Evolutionary conservation across 2,329 filamentous ascomycete species (phyloP), one percentile per base, ranked within the genome.

Genomic region (Fusarium palustre): DNA sequence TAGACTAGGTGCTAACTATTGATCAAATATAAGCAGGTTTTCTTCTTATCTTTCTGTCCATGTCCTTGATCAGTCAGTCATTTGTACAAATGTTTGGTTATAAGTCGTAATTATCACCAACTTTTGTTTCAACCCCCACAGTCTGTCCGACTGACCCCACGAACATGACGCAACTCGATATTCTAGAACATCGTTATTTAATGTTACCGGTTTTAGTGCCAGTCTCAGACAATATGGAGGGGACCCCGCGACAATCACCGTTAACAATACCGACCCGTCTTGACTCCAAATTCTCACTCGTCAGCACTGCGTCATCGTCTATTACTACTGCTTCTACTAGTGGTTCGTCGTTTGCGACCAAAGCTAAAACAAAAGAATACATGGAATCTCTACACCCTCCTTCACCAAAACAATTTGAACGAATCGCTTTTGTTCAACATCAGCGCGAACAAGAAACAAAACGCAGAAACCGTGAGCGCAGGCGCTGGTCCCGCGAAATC

Each of bases 301-400:
- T 50, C 45, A 69, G 59, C 56, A 55, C 59, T 54, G 55, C 69
- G 57, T 68, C 71, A 63, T 74, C 63, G 13, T 28, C 47, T 31
- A 20, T 49, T 30, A 28, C 42, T 31, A 43, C 43, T 33, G 30
- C 33, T 28, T 52, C 55, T 46, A 43, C 24, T 39, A 33, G 30
- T 36, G 34, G 42, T 47, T 66, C 63, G 28, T 46, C 30, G 10
- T 66, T 47, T 42, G 34, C 48, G 34, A 69, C 62, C 41, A 56
- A 39, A 39, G 10, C 66, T 50, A 78, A 76, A 57, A 74, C 75
- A 49, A 80, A 81, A 67, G 76, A 81, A 62, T 87, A 87, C 72
- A 79, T 87, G 77, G 84, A 85, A 59, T 83, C 84, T 12, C 77
- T 87, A 13, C 77, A 83, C 22, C 79, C 82, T 43, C 85, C 85